Evolutionary conservation across 345 rosid genomes (phyloP), one percentile per base, ranked within the genome.

Genomic region (Nasturtium officinale): DNA sequence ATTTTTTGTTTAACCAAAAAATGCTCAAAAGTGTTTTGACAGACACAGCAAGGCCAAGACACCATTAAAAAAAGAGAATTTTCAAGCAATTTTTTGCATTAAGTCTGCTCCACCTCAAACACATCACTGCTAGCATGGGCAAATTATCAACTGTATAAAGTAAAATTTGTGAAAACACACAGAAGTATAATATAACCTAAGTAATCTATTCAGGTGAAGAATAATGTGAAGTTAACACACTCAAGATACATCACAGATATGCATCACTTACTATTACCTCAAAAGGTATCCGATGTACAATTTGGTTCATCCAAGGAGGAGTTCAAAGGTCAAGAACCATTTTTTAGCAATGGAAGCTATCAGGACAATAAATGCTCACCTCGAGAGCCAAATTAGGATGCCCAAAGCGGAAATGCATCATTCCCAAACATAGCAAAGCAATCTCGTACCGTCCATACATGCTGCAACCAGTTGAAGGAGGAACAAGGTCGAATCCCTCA

Each of bases 381-480:
- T 90, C 87, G 78, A 95, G 76, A 63, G 96, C 99, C 80, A 85
- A 87, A 79, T 85, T 87, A 35, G 99, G 99, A 86, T 95, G 98
- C 57, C 99, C 99, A 78, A 90, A 89, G 84, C 88, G 95, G 76
- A 87, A 90, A 81, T 95, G 98, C 93, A 90, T 79, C 96, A 91
- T 87, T 76, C 98, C 99, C 72, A 89, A 69, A 84, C 90, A 91
- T 73, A 95, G 82, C 79, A 88, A 82, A 68, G 85, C 96, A 81
- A 86, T 83, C 84, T 90, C 96, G 64, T 84, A 90, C 80, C 97
- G 84, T 83, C 88, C 98, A 40, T 73, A 72, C 75, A 72, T 77
- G 80, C 77, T 87, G 50, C 80, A 82, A 20, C 78, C 87, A 74
- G 83, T 66, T 71, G 92, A 79, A 71, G 87, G 73, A 30, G 87